Evolutionary conservation across 805 yeast species (phyloP).

Genomic region (Candida khao-thaluensis): DNA sequence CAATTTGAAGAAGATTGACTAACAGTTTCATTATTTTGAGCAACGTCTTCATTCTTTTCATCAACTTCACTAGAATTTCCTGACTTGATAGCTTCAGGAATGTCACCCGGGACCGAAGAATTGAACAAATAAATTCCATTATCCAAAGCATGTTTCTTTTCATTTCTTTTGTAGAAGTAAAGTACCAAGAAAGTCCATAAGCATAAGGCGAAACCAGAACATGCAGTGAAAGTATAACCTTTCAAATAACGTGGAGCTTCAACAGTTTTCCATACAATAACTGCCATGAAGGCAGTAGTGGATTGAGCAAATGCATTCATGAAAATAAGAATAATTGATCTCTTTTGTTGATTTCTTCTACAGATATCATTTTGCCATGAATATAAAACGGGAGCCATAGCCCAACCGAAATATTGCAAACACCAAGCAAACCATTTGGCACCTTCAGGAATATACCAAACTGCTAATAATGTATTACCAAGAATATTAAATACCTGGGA

Average conservation of each 20-base stretch:
- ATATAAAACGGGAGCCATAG: slow-evolving; percentile 61
- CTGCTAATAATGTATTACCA: slow-evolving; percentile 55
- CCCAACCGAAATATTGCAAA: slow-evolving; percentile 59
- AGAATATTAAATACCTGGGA: slow-evolving; percentile 55
- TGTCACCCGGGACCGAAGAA: slow-evolving; percentile 17
- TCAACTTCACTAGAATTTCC: not conserved
- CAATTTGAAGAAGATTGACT: slow-evolving; percentile 5
- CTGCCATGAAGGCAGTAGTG: slow-evolving; percentile 53
- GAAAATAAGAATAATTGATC: slow-evolving; percentile 56
- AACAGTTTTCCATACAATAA: slow-evolving; percentile 54
- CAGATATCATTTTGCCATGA: slow-evolving; percentile 58
- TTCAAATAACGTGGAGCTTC: slow-evolving; percentile 57
- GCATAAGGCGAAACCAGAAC: slow-evolving; percentile 44
- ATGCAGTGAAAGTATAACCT: slow-evolving; percentile 54
- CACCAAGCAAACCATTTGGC: slow-evolving; percentile 68
- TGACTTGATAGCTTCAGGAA: slow-evolving; percentile 12
- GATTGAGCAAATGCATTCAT: slow-evolving; percentile 56
- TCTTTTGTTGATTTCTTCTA: slow-evolving; percentile 53
- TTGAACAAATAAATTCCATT: slow-evolving; percentile 36
- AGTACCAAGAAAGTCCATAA: slow-evolving; percentile 53
- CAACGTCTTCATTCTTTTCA: slow-evolving; percentile 7
- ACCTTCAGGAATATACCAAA: slow-evolving; percentile 55
- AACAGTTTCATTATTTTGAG: not conserved
- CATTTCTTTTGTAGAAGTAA: slow-evolving; percentile 42
- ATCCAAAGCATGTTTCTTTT: slow-evolving; percentile 29